Evolutionary conservation across 148 eudicot species (phyloP), one percentile per base, ranked within the genome.

Genomic region (Silene conica): DNA sequence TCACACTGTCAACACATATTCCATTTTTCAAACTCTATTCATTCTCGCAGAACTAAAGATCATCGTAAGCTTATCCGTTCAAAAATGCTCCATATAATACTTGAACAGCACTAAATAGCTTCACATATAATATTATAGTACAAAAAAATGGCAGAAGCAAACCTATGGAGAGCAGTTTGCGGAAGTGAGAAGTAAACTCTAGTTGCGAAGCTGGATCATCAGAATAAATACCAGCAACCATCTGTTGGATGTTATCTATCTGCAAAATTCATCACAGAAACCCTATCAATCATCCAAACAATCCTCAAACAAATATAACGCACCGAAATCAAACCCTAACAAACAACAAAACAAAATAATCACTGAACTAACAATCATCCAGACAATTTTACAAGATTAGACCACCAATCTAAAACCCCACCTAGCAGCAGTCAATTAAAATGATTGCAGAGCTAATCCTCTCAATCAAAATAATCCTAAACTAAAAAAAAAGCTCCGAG

Each of bases 131-230:
- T 20, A 8, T 7, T 41, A 19, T 5, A 67, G 15, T 22, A 22
- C 2, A 60, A 57, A 18, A 18, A 50, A 50, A 9, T 7, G 10
- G 1, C 56, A 22, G 59, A 38, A 15, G 9, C 73, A 38, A 75
- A 92, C 98, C 98, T 83, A 92, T 88, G 8, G 96, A 92, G 61
- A 92, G 96, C 43, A 92, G 82, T 76, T 92, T 92, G n/a, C 93
- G 89, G 76, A 90, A 92, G 41, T 87, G 92, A 56, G 96, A 87
- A 50, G 96, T 92, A 12, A 89, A 84, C 68, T 92, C 98, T 1
- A 90, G 88, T 69, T 86, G 96, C 67, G 88, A 77, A 31, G 5
- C 73, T 64, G 77, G 74, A 76, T 90, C 91, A 74, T 86, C 85
- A 1, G 96, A 92, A 77, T 82, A 85, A 41, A 92, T 87, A 13